Evolutionary conservation across 2,329 filamentous ascomycete genomes (phyloP), one percentile per base, ranked within the genome.

Genomic region (Leptographium wingfieldii): DNA sequence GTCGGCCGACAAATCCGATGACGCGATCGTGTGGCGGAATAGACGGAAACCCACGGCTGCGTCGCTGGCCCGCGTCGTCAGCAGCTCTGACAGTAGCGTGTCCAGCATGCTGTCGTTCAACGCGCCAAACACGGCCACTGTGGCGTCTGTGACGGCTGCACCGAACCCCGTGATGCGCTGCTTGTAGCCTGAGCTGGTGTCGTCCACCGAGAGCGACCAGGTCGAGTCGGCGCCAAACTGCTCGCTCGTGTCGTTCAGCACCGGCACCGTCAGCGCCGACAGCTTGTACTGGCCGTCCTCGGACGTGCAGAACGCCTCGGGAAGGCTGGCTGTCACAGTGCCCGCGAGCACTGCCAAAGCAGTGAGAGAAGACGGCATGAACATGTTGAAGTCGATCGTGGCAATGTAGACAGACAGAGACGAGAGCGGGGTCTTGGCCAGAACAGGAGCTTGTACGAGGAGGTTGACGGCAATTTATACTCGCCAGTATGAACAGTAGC

Each of bases 101-200:
- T 63, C 66, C 25, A 68, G 71, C 43, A 65, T 59, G 55, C 65
- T 64, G 19, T 64, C 62, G 1, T 71, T 62, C 3, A 76, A 69
- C 25, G 65, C 64, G 59, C 71, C 71, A 63, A 75, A 69, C 29
- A 73, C 72, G 33, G 69, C 66, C 11, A 75, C 72, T 5, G 73
- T 75, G 38, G 71, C 70, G 57, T 76, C 73, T 3, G 74, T 76
- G 33, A 76, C 72, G 11, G 72, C 68, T 6, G 72, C 73, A n/a
- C 74, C 73, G 59, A 76, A 76, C 4, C 74, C 73, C 52, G 67
- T 70, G 65, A 76, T 65, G 14, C 63, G 70, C 65, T 76, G 74
- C 62, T 73, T 75, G 61, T 71, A 62, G 19, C 73, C 73, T 5
- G 68, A 61, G 1, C 67, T 46, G 25, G 71, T 71, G 63, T 76